phyloP scores from a whole-genome alignment of 306 rosid genomes.

The Malus fusca region DNA sequence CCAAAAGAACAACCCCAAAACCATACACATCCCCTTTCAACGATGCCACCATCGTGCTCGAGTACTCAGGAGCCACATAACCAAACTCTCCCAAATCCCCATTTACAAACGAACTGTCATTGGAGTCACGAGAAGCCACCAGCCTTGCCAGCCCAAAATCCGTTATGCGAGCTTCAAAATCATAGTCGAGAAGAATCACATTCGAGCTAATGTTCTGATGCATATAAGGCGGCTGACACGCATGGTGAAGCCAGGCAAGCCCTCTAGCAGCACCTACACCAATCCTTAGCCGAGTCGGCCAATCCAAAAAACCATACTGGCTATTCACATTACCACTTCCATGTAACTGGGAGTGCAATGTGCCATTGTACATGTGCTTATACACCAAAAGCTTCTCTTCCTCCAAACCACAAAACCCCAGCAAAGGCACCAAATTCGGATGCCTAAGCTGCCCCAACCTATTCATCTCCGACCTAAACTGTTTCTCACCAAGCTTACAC shows the following conservation, averaged over 20 bases:
- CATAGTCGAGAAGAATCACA: conserved; percentile 48
- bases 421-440: conserved; percentile 52
- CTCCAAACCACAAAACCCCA: conserved; percentile 50
- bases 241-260: conserved; percentile 60
- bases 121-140: conserved; percentile 31
- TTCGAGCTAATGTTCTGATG: conserved; percentile 51
- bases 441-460: conserved; percentile 48
- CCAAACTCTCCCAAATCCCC: conserved; percentile 54
- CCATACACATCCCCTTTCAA: conserved; percentile 52
- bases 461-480: conserved; percentile 41
- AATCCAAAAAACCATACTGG: conserved; percentile 43
- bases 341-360: conserved; percentile 37
- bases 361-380: conserved; percentile 59
- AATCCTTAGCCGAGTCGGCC: conserved; percentile 48
- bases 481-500: conserved; percentile 48
- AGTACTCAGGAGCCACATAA: conserved; percentile 53
- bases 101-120: conserved; percentile 41
- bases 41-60: conserved; percentile 49
- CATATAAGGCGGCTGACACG: conserved; percentile 41
- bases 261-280: conserved; percentile 55
- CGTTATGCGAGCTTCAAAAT: conserved; percentile 47
- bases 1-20: conserved; percentile 51
- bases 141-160: conserved; percentile 52
- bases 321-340: conserved; percentile 35
- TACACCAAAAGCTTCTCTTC: conserved; percentile 57